Evolutionary conservation across 805 yeast species (phyloP).

Genomic region (Cyberlindnera nakhonratchasimensis): DNA sequence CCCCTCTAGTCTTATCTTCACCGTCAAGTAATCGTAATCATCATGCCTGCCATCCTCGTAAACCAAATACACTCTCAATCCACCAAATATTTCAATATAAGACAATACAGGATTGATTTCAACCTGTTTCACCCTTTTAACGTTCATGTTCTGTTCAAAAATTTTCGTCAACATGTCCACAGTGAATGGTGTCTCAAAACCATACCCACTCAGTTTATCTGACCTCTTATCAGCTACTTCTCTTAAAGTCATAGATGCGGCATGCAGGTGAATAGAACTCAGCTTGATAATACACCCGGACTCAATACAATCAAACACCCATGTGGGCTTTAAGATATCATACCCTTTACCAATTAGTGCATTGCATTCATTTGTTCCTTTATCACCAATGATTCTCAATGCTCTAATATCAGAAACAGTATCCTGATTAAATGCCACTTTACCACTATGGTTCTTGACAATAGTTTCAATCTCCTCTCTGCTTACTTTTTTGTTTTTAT

Average conservation of each 20-base stretch:
- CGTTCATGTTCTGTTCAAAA: slow-evolving; percentile 13
- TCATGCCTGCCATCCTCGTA: slow-evolving; percentile 13
- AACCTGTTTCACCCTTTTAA: slow-evolving; percentile 6
- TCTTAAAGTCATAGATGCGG: slow-evolving; percentile 33
- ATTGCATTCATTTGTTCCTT: slow-evolving; percentile 36
- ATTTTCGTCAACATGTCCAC: slow-evolving; percentile 11
- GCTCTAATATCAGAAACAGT: slow-evolving; percentile 15
- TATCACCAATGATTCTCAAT: slow-evolving; percentile 37
- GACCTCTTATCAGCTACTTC: slow-evolving; percentile 33
- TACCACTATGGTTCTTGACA: slow-evolving; percentile 50
- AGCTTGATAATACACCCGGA: slow-evolving; percentile 41
- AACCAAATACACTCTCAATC: slow-evolving; percentile 33
- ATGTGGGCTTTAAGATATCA: slow-evolving; percentile 62
- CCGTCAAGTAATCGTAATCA: slow-evolving; percentile 9
- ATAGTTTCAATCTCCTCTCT: slow-evolving; percentile 36
- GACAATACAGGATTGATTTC: slow-evolving; percentile 8
- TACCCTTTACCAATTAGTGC: slow-evolving; percentile 43
- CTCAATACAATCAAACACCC: slow-evolving; percentile 68
- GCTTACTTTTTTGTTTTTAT: slow-evolving; percentile 26
- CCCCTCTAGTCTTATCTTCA: slow-evolving; percentile 30
- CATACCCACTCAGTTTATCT: slow-evolving; percentile 59
- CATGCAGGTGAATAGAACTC: slow-evolving; percentile 59
- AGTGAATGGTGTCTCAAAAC: slow-evolving; percentile 38
- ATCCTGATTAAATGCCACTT: slow-evolving; percentile 33
- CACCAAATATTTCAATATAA: slow-evolving; percentile 33